A percentile compares a stretch with the other conserved stretches of the same genome.
Evolutionary conservation across 768 basidiomycete species (phyloP).

Genomic region (Sarcodon aspratus): DNA sequence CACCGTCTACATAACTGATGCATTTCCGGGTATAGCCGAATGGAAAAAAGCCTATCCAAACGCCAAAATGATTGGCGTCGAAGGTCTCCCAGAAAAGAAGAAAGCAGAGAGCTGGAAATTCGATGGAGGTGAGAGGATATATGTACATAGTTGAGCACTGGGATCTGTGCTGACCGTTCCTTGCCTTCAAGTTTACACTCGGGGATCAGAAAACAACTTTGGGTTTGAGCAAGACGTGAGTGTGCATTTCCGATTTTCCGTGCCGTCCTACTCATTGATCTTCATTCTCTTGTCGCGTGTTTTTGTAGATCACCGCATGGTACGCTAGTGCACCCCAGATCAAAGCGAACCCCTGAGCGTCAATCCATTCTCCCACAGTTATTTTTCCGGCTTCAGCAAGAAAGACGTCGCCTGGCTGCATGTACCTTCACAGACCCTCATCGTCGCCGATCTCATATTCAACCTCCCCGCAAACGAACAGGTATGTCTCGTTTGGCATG

Average conservation of each 20-base stretch:
- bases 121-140: conserved; percentile 37
- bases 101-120: conserved; percentile 36
- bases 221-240: conserved; percentile 61
- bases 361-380: conserved; percentile 20
- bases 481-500: conserved; percentile 15
- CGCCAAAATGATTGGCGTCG: conserved; percentile 61
- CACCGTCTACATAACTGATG: conserved; percentile 15
- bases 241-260: background rate
- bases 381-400: conserved; percentile 53
- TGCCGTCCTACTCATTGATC: background rate
- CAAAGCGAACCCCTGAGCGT: too few species aligned
- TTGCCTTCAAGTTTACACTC: conserved; percentile 1
- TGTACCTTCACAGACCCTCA: conserved; percentile 47
- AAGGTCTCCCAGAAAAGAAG: conserved; percentile 34
- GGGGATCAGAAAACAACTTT: conserved; percentile 36
- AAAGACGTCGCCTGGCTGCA: conserved; percentile 76
- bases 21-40: conserved; percentile 22
- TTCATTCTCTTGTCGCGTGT: background rate
- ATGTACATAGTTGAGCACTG: too few species aligned
- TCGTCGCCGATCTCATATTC: conserved; percentile 70
- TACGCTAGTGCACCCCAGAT: background rate
- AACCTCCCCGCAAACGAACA: conserved; percentile 74
- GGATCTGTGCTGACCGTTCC: background rate
- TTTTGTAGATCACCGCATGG: conserved; percentile 5
- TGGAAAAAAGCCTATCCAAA: conserved; percentile 50